phyloP scores from a whole-genome alignment of 1,284 basidiomycete genomes.

The Cryptococcus neoformans region DNA sequence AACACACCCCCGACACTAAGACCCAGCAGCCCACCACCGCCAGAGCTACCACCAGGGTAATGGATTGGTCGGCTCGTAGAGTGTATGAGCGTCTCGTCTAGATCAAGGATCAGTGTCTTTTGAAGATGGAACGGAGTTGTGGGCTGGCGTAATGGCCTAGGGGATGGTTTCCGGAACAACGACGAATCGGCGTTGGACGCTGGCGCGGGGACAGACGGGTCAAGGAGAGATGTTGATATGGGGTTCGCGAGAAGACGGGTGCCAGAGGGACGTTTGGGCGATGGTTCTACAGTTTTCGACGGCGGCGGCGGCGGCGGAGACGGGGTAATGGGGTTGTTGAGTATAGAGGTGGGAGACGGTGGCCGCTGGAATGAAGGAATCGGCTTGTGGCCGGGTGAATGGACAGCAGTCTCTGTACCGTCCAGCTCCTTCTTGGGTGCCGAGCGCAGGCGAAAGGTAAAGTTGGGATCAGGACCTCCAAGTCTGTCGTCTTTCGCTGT shows the following conservation, averaged over 20 bases:
- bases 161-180: conserved; percentile 10
- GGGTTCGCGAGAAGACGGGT: conserved; percentile 40
- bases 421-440: conserved; percentile 8
- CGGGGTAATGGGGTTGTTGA: conserved; percentile 22
- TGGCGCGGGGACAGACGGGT: conserved; percentile 46
- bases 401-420: not conserved
- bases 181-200: conserved; percentile 13
- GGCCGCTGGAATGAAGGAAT: conserved; percentile 1
- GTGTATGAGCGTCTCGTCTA: conserved; percentile 98
- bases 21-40: conserved; percentile 59
- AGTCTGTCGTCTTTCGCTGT: not conserved
- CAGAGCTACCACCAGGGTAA: conserved; percentile 49
- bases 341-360: conserved; percentile 16
- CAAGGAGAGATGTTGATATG: conserved; percentile 39
- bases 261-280: not conserved
- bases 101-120: conserved; percentile 91
- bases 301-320: conserved; percentile 7
- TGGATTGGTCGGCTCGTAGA: conserved; percentile 76
- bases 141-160: conserved; percentile 27
- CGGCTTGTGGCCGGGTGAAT: not conserved
- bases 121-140: conserved; percentile 68
- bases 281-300: conserved; percentile 4
- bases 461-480: conserved; percentile 12
- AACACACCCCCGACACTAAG: conserved; percentile 49
- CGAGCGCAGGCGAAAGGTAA: conserved; percentile 36